phyloP scores from a whole-genome alignment of 106 monocot genomes.

The Apostasia ramifera region DNA sequence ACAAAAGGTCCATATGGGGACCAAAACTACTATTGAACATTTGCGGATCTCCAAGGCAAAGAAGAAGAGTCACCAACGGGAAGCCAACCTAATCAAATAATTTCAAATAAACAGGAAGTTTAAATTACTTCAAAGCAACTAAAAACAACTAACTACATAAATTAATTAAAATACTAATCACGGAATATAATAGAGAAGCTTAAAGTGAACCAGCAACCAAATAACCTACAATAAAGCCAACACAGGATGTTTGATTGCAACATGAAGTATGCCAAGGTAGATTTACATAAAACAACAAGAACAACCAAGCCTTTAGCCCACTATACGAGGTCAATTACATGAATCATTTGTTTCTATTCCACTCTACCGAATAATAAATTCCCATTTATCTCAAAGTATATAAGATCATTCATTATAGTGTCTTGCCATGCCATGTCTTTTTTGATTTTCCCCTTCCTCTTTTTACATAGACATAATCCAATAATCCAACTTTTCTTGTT shows the following conservation, averaged over 20 bases:
- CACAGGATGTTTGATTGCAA: neutral
- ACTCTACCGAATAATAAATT: too few species aligned
- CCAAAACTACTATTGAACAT: constrained; percentile 76
- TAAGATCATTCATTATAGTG: too few species aligned
- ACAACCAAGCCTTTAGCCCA: too few species aligned
- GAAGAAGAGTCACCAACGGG: constrained; percentile 89
- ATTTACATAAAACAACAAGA: too few species aligned
- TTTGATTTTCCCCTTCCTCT: too few species aligned
- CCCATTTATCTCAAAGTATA: too few species aligned
- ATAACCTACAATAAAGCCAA: neutral
- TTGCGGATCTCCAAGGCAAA: constrained; percentile 94
- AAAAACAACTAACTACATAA: neutral
- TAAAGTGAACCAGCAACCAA: neutral
- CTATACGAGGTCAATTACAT: too few species aligned
- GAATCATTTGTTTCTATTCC: too few species aligned
- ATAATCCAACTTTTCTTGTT: too few species aligned
- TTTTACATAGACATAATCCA: too few species aligned
- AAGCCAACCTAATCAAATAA: constrained; percentile 64
- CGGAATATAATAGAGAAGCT: neutral
- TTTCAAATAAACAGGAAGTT: neutral
- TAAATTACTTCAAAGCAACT: neutral
- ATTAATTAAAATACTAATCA: neutral
- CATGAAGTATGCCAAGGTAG: too few species aligned
- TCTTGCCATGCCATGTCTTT: too few species aligned
- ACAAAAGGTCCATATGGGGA: constrained; percentile 79